Conservation (phyloP, 805 yeast species). For the Candida ovalis region DNA sequence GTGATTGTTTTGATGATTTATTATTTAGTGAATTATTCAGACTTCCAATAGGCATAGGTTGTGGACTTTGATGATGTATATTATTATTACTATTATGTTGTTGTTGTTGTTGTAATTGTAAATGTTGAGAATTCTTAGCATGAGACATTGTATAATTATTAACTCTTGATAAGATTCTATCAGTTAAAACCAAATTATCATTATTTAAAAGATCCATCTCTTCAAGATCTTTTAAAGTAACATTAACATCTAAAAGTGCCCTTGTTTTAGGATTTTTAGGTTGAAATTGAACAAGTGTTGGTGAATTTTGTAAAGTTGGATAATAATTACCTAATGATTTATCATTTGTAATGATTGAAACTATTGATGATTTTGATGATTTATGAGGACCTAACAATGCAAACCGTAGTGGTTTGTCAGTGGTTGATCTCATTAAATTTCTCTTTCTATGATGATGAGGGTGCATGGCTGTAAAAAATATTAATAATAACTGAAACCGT, state of each 20-base stretch:
- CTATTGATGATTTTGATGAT: slow-evolving; percentile 30
- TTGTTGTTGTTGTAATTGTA: not conserved
- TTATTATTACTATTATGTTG: not conserved
- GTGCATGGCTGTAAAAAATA: not conserved
- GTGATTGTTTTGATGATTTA: not conserved
- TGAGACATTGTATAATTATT: slow-evolving; percentile 3
- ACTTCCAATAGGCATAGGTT: not conserved
- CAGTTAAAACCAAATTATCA: slow-evolving; percentile 13
- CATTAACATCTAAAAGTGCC: slow-evolving; percentile 44
- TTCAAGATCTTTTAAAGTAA: slow-evolving; percentile 36
- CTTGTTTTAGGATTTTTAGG: slow-evolving; percentile 39
- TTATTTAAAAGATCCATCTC: slow-evolving; percentile 22
- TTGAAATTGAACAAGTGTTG: slow-evolving; percentile 51
- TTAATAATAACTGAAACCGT: too few species aligned
- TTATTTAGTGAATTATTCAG: not conserved
- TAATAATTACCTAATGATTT: slow-evolving; percentile 59
- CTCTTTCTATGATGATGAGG: slow-evolving; percentile 7
- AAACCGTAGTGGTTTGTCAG: slow-evolving; percentile 29
- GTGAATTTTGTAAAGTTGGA: slow-evolving; percentile 63
- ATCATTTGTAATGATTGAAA: slow-evolving; percentile 27
- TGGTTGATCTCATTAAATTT: slow-evolving; percentile 26
- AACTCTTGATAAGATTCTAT: slow-evolving; percentile 11
- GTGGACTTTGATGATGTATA: not conserved
- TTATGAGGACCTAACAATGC: slow-evolving; percentile 31
- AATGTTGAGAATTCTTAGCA: not conserved